phyloP scores from a whole-genome alignment of 1,284 basidiomycete species.

The Quambalaria eucalypti region DNA sequence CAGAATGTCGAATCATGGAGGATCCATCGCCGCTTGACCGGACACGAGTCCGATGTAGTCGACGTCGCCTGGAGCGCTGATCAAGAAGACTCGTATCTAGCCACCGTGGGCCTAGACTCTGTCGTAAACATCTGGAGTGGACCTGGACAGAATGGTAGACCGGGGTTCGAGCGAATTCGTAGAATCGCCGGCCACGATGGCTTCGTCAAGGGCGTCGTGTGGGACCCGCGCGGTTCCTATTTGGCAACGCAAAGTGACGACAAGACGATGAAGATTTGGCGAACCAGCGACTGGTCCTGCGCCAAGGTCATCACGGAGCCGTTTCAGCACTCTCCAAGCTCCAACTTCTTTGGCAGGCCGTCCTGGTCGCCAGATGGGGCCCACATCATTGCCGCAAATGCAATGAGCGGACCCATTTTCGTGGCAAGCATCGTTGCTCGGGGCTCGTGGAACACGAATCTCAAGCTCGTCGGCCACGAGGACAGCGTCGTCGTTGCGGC shows the following conservation, averaged over 20 bases:
- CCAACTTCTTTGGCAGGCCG: conserved; percentile 84
- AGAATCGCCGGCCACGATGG: conserved; percentile 84
- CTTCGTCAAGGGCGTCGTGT: conserved; percentile 96
- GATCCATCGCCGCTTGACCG: conserved; percentile 77
- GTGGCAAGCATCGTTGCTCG: conserved; percentile 82
- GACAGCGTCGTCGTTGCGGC: conserved; percentile 80
- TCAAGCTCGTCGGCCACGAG: conserved; percentile 85
- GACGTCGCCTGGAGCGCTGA: conserved; percentile 91
- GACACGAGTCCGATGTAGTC: conserved; percentile 74
- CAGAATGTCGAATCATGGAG: conserved; percentile 83
- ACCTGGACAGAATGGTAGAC: not conserved
- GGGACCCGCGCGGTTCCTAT: conserved; percentile 93
- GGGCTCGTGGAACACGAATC: conserved; percentile 51
- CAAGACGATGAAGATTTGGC: conserved; percentile 91
- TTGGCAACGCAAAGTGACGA: conserved; percentile 76
- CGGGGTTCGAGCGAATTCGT: conserved; percentile 51
- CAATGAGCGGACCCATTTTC: conserved; percentile 94
- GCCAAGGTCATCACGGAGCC: conserved; percentile 77
- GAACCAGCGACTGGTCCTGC: conserved; percentile 79
- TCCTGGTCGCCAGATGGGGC: conserved; percentile 99
- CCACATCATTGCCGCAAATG: conserved; percentile 90
- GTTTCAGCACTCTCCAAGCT: conserved; percentile 84
- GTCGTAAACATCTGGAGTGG: conserved; percentile 73
- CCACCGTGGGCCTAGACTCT: conserved; percentile 87
- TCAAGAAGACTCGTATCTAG: conserved; percentile 67